Evolutionary conservation across 495 filamentous ascomycete species (phyloP).

Genomic region (Bacidia gigantensis): DNA sequence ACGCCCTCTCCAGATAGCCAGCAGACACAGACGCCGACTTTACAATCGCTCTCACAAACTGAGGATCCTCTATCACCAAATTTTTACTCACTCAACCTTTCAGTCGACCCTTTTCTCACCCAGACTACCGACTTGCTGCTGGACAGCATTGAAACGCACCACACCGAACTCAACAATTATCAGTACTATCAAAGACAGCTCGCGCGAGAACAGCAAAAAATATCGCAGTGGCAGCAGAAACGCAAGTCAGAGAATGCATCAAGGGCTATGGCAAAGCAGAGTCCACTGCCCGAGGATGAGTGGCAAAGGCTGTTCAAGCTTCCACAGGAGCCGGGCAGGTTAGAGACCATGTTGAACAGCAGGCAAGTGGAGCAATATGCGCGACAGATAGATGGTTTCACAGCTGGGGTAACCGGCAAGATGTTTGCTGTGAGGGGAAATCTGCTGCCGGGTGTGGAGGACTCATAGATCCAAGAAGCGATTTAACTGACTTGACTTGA

Average conservation of each 20-base stretch:
- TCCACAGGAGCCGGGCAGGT: conserved; percentile 77
- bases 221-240: conserved; percentile 89
- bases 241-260: conserved; percentile 86
- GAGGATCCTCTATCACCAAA: conserved; percentile 61
- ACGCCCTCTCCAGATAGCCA: conserved; percentile 38
- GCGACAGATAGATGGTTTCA: conserved; percentile 93
- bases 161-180: conserved; percentile 97
- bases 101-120: conserved; percentile 96
- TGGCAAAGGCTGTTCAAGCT: conserved; percentile 98
- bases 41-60: conserved; percentile 29
- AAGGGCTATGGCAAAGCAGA: conserved; percentile 73
- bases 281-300: conserved; percentile 84
- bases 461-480: background rate
- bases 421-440: conserved; percentile 93
- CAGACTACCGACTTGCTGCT: conserved; percentile 93
- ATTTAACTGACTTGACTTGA: too few species aligned
- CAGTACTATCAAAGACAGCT: conserved; percentile 95
- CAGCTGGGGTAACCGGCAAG: conserved; percentile 78
- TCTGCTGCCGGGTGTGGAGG: conserved; percentile 30
- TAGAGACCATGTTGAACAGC: conserved; percentile 86
- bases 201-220: conserved; percentile 92
- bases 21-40: conserved; percentile 22
- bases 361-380: conserved; percentile 97
- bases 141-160: conserved; percentile 91
- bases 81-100: conserved; percentile 66